A percentile compares a stretch with the other conserved stretches of the same genome.
Evolutionary conservation across 805 yeast genomes (phyloP).

Genomic region (Priceomyces medius): DNA sequence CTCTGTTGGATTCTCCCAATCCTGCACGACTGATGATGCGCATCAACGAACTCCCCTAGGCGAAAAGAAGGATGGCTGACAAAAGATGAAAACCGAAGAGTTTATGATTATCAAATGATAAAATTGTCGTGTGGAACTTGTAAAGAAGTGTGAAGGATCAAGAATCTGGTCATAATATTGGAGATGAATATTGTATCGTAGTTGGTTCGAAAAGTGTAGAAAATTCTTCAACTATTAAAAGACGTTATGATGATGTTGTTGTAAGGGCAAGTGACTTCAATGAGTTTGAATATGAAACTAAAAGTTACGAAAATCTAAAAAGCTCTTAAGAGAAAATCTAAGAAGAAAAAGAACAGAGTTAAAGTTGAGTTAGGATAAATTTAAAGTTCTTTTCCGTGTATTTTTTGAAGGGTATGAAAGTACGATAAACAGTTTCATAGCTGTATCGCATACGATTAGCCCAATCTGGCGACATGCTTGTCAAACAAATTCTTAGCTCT

Average conservation of each 20-base stretch:
- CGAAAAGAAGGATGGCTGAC: no score
- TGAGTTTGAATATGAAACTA: conserved; percentile 75
- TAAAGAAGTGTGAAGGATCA: conserved; percentile 59
- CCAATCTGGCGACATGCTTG: conserved; percentile 78
- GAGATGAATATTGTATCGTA: conserved; percentile 87
- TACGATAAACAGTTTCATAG: neutral
- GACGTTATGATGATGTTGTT: conserved; percentile 41
- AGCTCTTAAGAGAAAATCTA: conserved; percentile 47
- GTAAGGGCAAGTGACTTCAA: conserved; percentile 37
- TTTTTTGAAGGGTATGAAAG: neutral
- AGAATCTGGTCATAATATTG: conserved; percentile 85
- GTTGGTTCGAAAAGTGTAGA: conserved; percentile 77
- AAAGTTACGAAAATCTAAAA: conserved; percentile 64
- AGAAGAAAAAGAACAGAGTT: conserved; percentile 34
- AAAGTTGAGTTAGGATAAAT: conserved; percentile 55
- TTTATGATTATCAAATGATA: conserved; percentile 96
- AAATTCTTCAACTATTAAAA: conserved; percentile 66
- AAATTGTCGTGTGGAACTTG: conserved; percentile 84
- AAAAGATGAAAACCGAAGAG: no score
- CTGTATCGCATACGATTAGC: neutral
- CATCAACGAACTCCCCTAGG: no score
- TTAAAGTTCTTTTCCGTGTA: neutral
- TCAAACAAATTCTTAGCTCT: conserved; percentile 83
- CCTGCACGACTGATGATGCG: neutral
- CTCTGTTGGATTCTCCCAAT: no score